phyloP scores from a whole-genome alignment of 305 asterid genomes.

The Fraxinus ornus region DNA sequence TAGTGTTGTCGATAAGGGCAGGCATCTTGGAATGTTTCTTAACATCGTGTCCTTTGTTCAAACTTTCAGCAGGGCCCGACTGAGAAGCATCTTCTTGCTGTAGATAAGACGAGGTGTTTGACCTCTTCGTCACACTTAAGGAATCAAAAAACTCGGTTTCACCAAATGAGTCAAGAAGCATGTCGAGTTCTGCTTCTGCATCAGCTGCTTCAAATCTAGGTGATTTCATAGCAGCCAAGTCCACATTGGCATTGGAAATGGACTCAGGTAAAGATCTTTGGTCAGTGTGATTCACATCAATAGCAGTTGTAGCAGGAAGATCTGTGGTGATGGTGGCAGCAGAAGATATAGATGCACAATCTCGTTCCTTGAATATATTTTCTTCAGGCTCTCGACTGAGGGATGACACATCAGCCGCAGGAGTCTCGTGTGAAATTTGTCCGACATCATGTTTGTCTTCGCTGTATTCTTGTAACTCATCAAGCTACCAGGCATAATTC shows the following conservation, averaged over 20 bases:
- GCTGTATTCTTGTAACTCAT: constrained; percentile 28
- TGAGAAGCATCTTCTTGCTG: constrained; percentile 15
- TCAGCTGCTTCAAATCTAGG: constrained; percentile 45
- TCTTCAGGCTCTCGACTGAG: constrained; percentile 24
- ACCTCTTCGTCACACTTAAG: constrained; percentile 7
- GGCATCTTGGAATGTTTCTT: constrained; percentile 11
- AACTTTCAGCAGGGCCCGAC: constrained; percentile 19
- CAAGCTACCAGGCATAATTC: constrained; percentile 35
- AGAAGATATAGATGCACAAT: constrained; percentile 20
- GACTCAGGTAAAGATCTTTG: constrained; percentile 17
- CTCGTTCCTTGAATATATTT: constrained; percentile 4
- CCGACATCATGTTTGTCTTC: constrained; percentile 31
- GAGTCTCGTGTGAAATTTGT: constrained; percentile 17
- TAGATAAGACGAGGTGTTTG: not conserved
- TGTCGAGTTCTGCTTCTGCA: constrained; percentile 84
- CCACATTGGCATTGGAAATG: constrained; percentile 15
- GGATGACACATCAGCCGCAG: constrained; percentile 26
- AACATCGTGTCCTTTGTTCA: constrained; percentile 11
- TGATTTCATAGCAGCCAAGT: constrained; percentile 30
- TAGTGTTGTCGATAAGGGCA: constrained; percentile 38
- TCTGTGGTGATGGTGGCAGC: constrained; percentile 10
- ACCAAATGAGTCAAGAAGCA: constrained; percentile 68
- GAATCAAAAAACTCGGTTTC: constrained; percentile 42
- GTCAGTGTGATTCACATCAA: constrained; percentile 24
- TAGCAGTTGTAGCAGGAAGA: constrained; percentile 23